phyloP scores from a whole-genome alignment of 768 basidiomycete genomes.

The Saitozyma podzolica region DNA sequence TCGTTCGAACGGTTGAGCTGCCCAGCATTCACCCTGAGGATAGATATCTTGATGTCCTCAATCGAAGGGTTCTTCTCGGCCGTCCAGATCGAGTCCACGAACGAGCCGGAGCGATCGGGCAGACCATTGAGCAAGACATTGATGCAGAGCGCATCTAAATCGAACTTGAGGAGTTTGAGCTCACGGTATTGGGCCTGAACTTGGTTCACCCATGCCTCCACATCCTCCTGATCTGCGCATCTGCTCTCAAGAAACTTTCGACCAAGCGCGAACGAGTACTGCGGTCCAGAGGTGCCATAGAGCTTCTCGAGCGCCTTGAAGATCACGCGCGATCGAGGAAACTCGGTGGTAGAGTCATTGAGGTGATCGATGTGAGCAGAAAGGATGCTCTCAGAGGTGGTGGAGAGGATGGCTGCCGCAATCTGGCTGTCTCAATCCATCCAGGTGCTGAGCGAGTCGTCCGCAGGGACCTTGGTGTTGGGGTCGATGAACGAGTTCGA shows the following conservation, averaged over 20 bases:
- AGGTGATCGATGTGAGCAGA: slow-evolving; percentile 6
- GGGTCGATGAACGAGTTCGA: slow-evolving; percentile 2
- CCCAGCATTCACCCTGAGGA: slow-evolving; percentile 11
- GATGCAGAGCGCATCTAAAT: slow-evolving; percentile 10
- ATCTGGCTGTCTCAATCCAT: slow-evolving; percentile 8
- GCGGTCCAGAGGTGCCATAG: slow-evolving; percentile 12
- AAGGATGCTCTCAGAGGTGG: slow-evolving; percentile 5
- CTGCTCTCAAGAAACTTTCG: slow-evolving; percentile 5
- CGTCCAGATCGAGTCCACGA: slow-evolving; percentile 8
- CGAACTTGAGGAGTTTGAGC: slow-evolving; percentile 10
- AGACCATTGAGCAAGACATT: slow-evolving; percentile 13
- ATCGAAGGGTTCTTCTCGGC: slow-evolving; percentile 6
- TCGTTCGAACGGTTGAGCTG: slow-evolving; percentile 10
- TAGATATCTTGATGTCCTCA: slow-evolving; percentile 2
- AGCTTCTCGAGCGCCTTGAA: slow-evolving; percentile 5
- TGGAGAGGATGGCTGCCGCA: slow-evolving; percentile 10
- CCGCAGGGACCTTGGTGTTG: neutral
- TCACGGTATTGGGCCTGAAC: slow-evolving; percentile 8
- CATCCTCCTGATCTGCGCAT: slow-evolving; percentile 8
- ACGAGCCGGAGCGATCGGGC: slow-evolving; percentile 9
- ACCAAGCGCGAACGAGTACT: slow-evolving; percentile 11
- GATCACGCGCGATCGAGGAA: slow-evolving; percentile 6
- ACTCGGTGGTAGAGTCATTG: neutral
- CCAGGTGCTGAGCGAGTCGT: neutral
- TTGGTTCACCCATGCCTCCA: slow-evolving; percentile 11